Evolutionary conservation across 768 basidiomycete species (phyloP), one percentile per base, ranked within the genome.

Genomic region (Kwoniella dejecticola): DNA sequence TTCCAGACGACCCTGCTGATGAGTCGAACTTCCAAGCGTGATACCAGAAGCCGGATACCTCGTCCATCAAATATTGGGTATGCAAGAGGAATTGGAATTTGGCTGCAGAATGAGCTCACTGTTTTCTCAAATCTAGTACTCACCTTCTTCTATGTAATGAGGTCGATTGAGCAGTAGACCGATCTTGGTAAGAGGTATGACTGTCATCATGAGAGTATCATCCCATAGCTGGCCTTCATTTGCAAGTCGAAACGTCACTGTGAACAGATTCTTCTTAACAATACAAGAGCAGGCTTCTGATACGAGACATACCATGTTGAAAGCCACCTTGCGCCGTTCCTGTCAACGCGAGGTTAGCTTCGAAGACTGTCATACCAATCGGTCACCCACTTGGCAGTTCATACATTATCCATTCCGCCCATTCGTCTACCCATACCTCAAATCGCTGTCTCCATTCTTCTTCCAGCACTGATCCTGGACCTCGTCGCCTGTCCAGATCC

Each of bases 141-240:
- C 15, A 59, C 57, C 57, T 74, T 85, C 85, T 66, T 84, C 83
- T 45, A 85, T 72, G 67, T 85, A 85, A 15, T 82, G 76, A 1
- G 81, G 81, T 17, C 83, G 77, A 53, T 81, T 76, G 11, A 85
- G 79, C n/a, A 85, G 80, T 30, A 84, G 68, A 3, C 84, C 84
- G 53, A 85, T 85, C 72, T 84, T 84, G 11, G 84, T 77, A 36
- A 86, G 75, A 6, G 84, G 84, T 15, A 85, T 76, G 13, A 85
- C 84, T 24, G 60, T 72, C 68, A 85, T 85, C 83, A 84, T 84
- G 59, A 84, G 72, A 3, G 84, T 85, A 69, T 86, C 84, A 69
- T 85, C 83, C 84, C 84, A 84, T 7, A 84, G 68, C 60, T 85
- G 83, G 29, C 66, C 61, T 26, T 70, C 52, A 62, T 74, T 75